phyloP scores from a whole-genome alignment of 1,284 basidiomycete species.

The Moniliophthora roreri region DNA sequence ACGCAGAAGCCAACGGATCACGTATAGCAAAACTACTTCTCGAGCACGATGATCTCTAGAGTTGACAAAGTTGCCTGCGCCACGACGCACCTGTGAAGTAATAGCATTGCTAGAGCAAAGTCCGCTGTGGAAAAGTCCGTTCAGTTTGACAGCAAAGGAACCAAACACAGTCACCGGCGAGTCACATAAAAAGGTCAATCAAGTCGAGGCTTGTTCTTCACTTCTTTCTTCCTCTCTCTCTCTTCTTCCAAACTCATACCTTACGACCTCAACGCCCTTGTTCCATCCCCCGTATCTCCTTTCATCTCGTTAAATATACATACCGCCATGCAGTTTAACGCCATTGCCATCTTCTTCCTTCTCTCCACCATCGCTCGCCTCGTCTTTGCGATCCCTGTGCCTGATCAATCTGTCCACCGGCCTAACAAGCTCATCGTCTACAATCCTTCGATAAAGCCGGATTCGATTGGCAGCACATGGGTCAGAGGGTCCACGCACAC shows the following conservation, averaged over 20 bases:
- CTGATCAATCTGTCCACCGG: neutral
- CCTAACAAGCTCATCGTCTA: conserved; percentile 1
- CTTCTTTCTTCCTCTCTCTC: neutral
- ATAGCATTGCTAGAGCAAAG: too few relatives aligned
- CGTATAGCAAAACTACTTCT: too few relatives aligned
- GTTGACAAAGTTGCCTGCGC: too few relatives aligned
- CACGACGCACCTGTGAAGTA: too few relatives aligned
- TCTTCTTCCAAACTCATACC: neutral
- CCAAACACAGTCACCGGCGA: too few relatives aligned
- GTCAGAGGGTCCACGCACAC: neutral
- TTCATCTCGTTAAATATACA: neutral
- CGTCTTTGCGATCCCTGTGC: conserved; percentile 5
- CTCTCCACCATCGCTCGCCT: neutral
- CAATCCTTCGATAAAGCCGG: conserved; percentile 4
- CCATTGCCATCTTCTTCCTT: conserved; percentile 1
- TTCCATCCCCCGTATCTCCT: neutral
- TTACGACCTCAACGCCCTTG: neutral
- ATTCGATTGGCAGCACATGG: neutral
- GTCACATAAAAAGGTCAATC: too few relatives aligned
- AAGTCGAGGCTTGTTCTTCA: neutral
- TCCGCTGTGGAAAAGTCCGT: too few relatives aligned
- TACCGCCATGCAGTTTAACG: neutral
- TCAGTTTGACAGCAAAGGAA: too few relatives aligned
- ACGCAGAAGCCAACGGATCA: too few relatives aligned
- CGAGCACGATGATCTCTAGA: too few relatives aligned